These are phyloP conservation scores for Orychophragmus violaceus DNA, from an alignment of 345 rosid species.

Conservation along the genomic window DNA sequence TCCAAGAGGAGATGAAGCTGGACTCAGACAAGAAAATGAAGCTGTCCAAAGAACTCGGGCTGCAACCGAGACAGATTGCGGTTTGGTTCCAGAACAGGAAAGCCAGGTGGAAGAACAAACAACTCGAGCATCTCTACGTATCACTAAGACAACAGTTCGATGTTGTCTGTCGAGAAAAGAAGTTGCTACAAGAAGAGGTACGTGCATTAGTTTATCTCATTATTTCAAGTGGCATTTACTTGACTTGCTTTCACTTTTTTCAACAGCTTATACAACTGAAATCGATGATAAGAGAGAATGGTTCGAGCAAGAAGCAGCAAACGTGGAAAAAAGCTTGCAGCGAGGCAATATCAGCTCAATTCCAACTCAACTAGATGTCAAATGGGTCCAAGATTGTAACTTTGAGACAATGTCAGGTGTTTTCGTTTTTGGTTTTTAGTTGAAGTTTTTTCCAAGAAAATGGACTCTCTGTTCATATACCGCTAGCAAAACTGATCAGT, in stretches of 20 bases:
- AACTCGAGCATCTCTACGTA: constrained; percentile 69
- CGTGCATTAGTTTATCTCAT: neutral
- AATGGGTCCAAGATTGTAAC: neutral
- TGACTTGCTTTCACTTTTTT: neutral
- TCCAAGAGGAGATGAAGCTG: constrained; percentile 78
- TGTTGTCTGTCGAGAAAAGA: constrained; percentile 57
- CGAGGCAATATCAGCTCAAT: neutral
- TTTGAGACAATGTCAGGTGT: neutral
- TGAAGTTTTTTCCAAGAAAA: neutral
- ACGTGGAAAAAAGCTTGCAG: neutral
- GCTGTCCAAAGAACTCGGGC: constrained; percentile 76
- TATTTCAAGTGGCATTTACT: neutral
- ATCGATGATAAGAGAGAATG: constrained; percentile 3
- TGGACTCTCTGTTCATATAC: neutral
- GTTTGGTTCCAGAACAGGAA: constrained; percentile 94
- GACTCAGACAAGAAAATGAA: constrained; percentile 76
- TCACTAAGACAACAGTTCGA: constrained; percentile 62
- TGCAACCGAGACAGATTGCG: constrained; percentile 81
- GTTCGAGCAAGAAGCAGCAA: constrained; percentile 7
- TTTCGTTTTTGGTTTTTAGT: neutral
- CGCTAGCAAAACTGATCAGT: too few species aligned
- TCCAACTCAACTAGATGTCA: neutral
- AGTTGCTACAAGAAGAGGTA: constrained; percentile 81
- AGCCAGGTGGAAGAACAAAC: constrained; percentile 87
- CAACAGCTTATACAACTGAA: constrained; percentile 21